These are phyloP conservation scores for Capsicum rhomboideum DNA, from an alignment of 257 asterid species.

Conservation along the genomic window DNA sequence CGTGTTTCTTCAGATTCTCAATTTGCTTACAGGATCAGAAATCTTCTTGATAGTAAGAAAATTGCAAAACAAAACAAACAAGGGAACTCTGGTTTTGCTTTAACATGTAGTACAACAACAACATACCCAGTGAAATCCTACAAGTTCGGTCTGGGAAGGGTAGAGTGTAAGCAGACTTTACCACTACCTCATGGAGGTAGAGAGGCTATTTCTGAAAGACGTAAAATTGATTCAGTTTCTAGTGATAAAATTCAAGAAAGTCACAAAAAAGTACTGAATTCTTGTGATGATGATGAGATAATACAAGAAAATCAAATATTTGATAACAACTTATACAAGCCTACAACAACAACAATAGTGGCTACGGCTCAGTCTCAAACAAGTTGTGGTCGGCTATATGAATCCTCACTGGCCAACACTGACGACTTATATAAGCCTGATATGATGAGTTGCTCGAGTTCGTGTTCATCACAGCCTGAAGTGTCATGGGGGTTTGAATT, in stretches of 20 bases:
- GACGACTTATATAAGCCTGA: slow-evolving; percentile 41
- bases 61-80: too few species aligned
- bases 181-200: too few species aligned
- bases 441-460: slow-evolving; percentile 29
- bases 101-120: neutral
- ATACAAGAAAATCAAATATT: neutral
- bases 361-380: neutral
- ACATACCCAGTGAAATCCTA: too few species aligned
- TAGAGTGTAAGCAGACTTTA: too few species aligned
- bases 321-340: too few species aligned
- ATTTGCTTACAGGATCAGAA: slow-evolving; percentile 45
- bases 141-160: too few species aligned
- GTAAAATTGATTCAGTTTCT: neutral
- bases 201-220: too few species aligned
- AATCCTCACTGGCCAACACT: neutral
- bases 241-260: neutral
- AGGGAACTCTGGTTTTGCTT: too few species aligned
- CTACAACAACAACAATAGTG: neutral
- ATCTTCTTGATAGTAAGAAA: slow-evolving; percentile 38
- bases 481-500: slow-evolving; percentile 17
- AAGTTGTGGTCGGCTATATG: slow-evolving; percentile 4
- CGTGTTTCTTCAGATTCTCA: slow-evolving; percentile 45
- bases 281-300: neutral
- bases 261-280: neutral
- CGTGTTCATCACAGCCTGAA: too few species aligned